A percentile compares a stretch with the other conserved stretches of the same genome.
Evolutionary conservation across 1,284 basidiomycete genomes (phyloP).

Genomic region (Sparassis latifolia): DNA sequence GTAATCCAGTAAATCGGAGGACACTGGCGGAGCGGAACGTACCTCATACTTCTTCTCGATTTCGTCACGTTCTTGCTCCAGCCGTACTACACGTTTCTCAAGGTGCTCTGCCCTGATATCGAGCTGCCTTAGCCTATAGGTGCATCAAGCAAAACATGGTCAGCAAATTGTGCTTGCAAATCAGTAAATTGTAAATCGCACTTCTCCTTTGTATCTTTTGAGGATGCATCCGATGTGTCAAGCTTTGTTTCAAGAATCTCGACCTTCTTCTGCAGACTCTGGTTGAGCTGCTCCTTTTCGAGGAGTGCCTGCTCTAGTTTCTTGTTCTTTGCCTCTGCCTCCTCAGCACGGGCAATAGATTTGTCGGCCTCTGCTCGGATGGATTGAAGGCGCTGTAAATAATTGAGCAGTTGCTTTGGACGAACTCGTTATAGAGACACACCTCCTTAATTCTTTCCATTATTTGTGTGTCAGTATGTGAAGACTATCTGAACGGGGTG

Average conservation of each 20-base stretch:
- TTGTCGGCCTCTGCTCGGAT: constrained; percentile 86
- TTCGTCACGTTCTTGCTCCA: constrained; percentile 87
- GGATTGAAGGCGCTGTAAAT: constrained; percentile 53
- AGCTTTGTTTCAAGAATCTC: constrained; percentile 78
- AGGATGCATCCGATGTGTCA: constrained; percentile 92
- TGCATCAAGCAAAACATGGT: constrained; percentile 1
- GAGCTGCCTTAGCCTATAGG: constrained; percentile 82
- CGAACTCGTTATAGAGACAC: constrained; percentile 4
- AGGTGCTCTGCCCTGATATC: constrained; percentile 99
- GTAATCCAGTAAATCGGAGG: too few relatives aligned
- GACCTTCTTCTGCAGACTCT: constrained; percentile 78
- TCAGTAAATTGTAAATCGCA: constrained; percentile 37
- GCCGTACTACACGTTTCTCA: constrained; percentile 84
- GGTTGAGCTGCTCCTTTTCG: constrained; percentile 84
- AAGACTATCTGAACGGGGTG: too few relatives aligned
- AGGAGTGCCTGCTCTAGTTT: constrained; percentile 75
- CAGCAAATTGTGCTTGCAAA: constrained; percentile 1
- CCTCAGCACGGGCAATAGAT: constrained; percentile 75
- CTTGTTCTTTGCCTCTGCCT: constrained; percentile 84
- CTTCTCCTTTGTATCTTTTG: constrained; percentile 98
- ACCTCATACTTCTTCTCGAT: constrained; percentile 98
- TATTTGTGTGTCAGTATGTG: too few relatives aligned
- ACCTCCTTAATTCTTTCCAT: constrained; percentile 79
- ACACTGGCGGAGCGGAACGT: constrained; percentile 17
- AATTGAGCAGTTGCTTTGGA: too few relatives aligned